These are phyloP conservation scores for Aspergillus pseudoviridinutans DNA, from an alignment of 2,329 filamentous ascomycete genomes.

Conservation along the genomic window DNA sequence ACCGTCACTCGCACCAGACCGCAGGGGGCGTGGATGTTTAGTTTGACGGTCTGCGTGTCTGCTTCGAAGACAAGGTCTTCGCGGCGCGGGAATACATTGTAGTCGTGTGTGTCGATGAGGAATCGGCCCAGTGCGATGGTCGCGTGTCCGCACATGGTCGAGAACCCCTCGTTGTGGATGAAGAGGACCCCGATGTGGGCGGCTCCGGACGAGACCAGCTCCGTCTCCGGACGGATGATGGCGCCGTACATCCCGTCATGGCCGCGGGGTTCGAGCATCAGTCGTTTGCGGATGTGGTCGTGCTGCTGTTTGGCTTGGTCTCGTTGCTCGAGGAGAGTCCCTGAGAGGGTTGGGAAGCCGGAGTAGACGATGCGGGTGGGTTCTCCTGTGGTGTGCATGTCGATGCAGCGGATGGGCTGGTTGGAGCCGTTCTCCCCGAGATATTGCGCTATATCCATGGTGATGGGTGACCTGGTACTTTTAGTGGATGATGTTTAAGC, in stretches of 20 bases:
- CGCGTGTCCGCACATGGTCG: constrained; percentile 51
- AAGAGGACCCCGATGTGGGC: constrained; percentile 50
- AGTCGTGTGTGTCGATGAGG: constrained; percentile 40
- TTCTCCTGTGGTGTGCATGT: constrained; percentile 50
- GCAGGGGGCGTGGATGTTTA: constrained; percentile 45
- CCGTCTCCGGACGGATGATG: constrained; percentile 41
- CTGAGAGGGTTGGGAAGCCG: constrained; percentile 37
- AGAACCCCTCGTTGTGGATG: constrained; percentile 47
- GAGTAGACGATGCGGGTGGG: constrained; percentile 46
- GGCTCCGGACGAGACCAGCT: constrained; percentile 35
- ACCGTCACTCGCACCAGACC: constrained; percentile 42
- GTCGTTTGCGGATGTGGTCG: constrained; percentile 39
- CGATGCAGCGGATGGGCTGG: constrained; percentile 29
- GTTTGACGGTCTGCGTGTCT: constrained; percentile 16
- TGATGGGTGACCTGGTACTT: background rate
- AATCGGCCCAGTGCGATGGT: constrained; percentile 49
- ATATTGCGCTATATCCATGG: constrained; percentile 15
- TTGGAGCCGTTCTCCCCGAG: background rate
- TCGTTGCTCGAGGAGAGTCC: constrained; percentile 42
- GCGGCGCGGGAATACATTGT: constrained; percentile 37
- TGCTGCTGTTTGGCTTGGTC: constrained; percentile 34
- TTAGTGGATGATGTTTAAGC: background rate
- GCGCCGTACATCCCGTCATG: constrained; percentile 53
- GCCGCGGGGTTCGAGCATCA: constrained; percentile 48
- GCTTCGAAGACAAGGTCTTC: constrained; percentile 27